Conservation (phyloP, 108 stramenopile genomes). For the Epithemia pelagica region DNA sequence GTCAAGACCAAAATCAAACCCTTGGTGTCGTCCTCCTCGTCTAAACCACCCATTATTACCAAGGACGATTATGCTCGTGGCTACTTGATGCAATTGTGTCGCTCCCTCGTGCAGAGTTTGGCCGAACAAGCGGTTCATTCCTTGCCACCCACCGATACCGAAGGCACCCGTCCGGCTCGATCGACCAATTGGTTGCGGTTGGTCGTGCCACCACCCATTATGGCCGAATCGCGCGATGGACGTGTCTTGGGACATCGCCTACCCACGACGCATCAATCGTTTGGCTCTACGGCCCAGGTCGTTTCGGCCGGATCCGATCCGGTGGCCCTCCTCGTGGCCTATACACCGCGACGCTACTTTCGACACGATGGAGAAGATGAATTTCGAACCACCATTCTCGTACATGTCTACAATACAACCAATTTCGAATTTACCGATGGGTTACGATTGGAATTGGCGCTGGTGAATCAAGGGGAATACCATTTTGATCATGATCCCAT, state of each 20-base stretch:
- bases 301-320: conserved; percentile 37
- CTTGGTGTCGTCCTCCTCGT: conserved; percentile 5
- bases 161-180: conserved; percentile 10
- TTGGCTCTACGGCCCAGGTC: conserved; percentile 19
- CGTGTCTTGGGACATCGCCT: neutral
- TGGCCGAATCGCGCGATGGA: conserved; percentile 18
- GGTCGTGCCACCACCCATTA: conserved; percentile 16
- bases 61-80: conserved; percentile 16
- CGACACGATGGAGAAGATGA: conserved; percentile 45
- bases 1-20: conserved; percentile 19
- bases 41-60: neutral
- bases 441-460: conserved; percentile 35
- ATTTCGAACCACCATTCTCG: conserved; percentile 27
- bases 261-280: conserved; percentile 1
- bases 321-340: conserved; percentile 23
- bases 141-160: conserved; percentile 16
- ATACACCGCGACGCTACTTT: conserved; percentile 22
- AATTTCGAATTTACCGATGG: conserved; percentile 40
- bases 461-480: conserved; percentile 20
- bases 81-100: conserved; percentile 36
- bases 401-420: conserved; percentile 37
- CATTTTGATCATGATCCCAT: conserved; percentile 21
- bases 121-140: conserved; percentile 27
- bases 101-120: conserved; percentile 24
- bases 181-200: conserved; percentile 35